These are phyloP conservation scores for Fusarium miscanthi DNA, from an alignment of 2,329 filamentous ascomycete species.

Conservation along the genomic window DNA sequence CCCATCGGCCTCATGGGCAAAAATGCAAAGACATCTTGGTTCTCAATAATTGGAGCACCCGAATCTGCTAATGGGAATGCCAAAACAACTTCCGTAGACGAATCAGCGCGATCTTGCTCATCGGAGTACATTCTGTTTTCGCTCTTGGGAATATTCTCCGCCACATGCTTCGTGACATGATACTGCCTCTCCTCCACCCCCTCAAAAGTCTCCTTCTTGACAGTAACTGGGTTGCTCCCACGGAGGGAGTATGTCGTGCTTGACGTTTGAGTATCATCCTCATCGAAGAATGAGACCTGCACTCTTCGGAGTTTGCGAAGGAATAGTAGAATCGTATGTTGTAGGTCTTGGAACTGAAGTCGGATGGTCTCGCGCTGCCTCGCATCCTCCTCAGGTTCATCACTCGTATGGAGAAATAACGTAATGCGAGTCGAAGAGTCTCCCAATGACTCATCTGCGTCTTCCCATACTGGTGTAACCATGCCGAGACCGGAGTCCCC, in stretches of 20 bases:
- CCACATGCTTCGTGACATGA: conserved; percentile 47
- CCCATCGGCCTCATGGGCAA: conserved; percentile 56
- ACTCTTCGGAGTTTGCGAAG: conserved; percentile 53
- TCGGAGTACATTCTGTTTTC: conserved; percentile 51
- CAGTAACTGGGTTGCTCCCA: conserved; percentile 5
- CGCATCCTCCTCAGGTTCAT: conserved; percentile 23
- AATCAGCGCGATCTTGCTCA: conserved; percentile 41
- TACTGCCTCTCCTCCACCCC: conserved; percentile 23
- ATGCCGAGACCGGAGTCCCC: conserved; percentile 62
- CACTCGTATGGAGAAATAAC: conserved; percentile 49
- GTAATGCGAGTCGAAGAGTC: conserved; percentile 51
- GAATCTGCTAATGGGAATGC: conserved; percentile 57
- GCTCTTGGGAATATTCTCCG: conserved; percentile 46
- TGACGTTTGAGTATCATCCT: conserved; percentile 8
- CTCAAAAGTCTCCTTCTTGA: conserved; percentile 2
- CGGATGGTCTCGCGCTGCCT: conserved; percentile 42
- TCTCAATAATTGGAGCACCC: conserved; percentile 50
- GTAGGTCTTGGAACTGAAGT: conserved; percentile 52
- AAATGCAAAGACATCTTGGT: conserved; percentile 59
- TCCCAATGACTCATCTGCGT: conserved; percentile 26
- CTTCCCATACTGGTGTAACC: conserved; percentile 58
- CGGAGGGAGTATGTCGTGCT: conserved; percentile 21
- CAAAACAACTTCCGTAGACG: conserved; percentile 53
- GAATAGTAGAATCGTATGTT: conserved; percentile 56
- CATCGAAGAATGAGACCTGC: conserved; percentile 46